These are phyloP conservation scores for Boletellus emodensis DNA, from an alignment of 768 basidiomycete species.

Conservation along the genomic window DNA sequence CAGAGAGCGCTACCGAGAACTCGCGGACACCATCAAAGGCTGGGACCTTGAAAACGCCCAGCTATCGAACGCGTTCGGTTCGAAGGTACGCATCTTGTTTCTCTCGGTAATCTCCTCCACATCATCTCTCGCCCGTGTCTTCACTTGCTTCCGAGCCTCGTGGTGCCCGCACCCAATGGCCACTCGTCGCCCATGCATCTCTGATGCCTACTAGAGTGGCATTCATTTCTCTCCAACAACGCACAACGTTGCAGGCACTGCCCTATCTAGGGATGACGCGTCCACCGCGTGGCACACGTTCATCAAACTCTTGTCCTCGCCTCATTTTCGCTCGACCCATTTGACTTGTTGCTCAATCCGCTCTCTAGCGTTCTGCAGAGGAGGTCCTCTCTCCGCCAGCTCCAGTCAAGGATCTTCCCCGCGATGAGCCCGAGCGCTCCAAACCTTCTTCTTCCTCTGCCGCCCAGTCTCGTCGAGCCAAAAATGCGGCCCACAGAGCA, in stretches of 20 bases:
- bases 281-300: background rate
- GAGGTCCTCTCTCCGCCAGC: slow-evolving; percentile 44
- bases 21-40: slow-evolving; percentile 65
- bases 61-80: slow-evolving; percentile 64
- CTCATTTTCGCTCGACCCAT: background rate
- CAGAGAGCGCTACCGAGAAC: slow-evolving; percentile 70
- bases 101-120: background rate
- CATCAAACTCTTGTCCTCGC: background rate
- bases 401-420: slow-evolving; percentile 49
- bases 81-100: slow-evolving; percentile 46
- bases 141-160: slow-evolving; percentile 14
- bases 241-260: background rate
- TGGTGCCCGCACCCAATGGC: slow-evolving; percentile 10
- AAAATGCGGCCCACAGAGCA: slow-evolving; percentile 87
- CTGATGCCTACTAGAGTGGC: background rate
- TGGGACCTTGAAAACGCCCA: slow-evolving; percentile 83
- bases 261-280: background rate
- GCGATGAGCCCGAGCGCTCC: slow-evolving; percentile 57
- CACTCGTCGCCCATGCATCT: background rate
- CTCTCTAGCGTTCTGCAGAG: slow-evolving; percentile 43
- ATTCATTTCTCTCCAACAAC: slow-evolving; percentile 2
- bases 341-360: slow-evolving; percentile 5
- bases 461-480: slow-evolving; percentile 82
- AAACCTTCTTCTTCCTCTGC: slow-evolving; percentile 66
- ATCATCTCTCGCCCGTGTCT: slow-evolving; percentile 9